These are phyloP conservation scores for Lepiota subincarnata DNA, from an alignment of 768 basidiomycete species.

Conservation along the genomic window DNA sequence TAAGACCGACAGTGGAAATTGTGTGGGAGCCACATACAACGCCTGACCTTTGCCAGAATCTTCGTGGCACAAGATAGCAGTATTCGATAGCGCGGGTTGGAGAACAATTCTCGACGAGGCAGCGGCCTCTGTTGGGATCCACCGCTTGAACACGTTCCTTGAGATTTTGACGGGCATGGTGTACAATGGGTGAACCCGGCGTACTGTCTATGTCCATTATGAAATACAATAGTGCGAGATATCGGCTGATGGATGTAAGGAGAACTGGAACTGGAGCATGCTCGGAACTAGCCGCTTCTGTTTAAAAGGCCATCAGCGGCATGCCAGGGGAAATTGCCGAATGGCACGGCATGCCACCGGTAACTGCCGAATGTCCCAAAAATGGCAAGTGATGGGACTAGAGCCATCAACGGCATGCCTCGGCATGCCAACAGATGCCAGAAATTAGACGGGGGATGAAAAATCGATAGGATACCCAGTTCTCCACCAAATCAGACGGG, in stretches of 20 bases:
- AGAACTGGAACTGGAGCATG: no score
- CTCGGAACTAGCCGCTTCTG: no score
- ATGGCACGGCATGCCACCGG: no score
- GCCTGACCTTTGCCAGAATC: background rate
- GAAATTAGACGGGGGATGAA: no score
- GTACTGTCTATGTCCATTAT: slow-evolving; percentile 1
- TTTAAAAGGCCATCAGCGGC: no score
- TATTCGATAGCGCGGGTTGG: slow-evolving; percentile 1
- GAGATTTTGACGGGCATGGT: background rate
- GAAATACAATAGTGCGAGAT: slow-evolving; percentile 2
- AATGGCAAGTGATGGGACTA: no score
- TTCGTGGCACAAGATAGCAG: slow-evolving; percentile 1
- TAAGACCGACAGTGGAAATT: background rate
- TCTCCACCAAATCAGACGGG: no score
- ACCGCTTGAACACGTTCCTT: slow-evolving; percentile 4
- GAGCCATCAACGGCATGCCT: no score
- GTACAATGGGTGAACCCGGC: background rate
- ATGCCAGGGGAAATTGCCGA: no score
- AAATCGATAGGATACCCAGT: no score
- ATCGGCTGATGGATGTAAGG: background rate
- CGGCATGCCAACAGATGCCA: no score
- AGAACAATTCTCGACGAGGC: slow-evolving; percentile 9
- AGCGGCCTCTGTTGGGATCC: slow-evolving; percentile 8
- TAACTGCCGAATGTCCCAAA: no score
- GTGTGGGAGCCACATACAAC: background rate